A percentile compares a stretch with the other conserved stretches of the same genome.
Evolutionary conservation across 768 basidiomycete species (phyloP).

Genomic region (Lactarius sanguifluus): DNA sequence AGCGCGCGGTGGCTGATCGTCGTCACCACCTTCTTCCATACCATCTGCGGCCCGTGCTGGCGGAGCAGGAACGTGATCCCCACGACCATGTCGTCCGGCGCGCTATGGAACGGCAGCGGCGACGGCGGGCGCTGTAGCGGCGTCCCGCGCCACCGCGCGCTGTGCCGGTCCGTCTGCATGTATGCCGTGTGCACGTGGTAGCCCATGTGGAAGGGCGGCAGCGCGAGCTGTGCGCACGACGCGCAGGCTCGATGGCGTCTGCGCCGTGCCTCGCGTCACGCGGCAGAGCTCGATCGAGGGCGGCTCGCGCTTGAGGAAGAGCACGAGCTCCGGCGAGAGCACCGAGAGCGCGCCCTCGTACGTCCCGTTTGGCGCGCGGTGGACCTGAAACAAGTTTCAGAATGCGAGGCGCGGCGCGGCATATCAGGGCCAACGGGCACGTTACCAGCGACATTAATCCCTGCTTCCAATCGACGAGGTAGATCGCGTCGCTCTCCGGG

Average conservation of each 20-base stretch:
- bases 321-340: slow-evolving; percentile 12
- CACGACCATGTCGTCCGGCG: slow-evolving; percentile 23
- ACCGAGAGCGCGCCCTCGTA: slow-evolving; percentile 23
- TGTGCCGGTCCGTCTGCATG: slow-evolving; percentile 22
- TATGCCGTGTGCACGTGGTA: slow-evolving; percentile 22
- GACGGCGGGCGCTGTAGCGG: not conserved
- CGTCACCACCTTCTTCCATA: slow-evolving; percentile 19
- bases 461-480: slow-evolving; percentile 14
- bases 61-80: slow-evolving; percentile 25
- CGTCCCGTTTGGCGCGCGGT: slow-evolving; percentile 21
- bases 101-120: slow-evolving; percentile 20
- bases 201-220: slow-evolving; percentile 4
- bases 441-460: slow-evolving; percentile 10
- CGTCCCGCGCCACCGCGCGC: not conserved
- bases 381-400: slow-evolving; percentile 3
- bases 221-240: slow-evolving; percentile 22
- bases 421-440: not conserved
- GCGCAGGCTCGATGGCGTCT: not conserved
- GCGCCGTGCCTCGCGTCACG: not conserved
- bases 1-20: slow-evolving; percentile 19
- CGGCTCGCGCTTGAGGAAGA: slow-evolving; percentile 16
- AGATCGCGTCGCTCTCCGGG: slow-evolving; percentile 5
- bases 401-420: not conserved
- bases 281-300: slow-evolving; percentile 22
- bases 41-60: not conserved